Conservation (phyloP, 1,284 basidiomycete genomes). For the Tremellales sp. region DNA sequence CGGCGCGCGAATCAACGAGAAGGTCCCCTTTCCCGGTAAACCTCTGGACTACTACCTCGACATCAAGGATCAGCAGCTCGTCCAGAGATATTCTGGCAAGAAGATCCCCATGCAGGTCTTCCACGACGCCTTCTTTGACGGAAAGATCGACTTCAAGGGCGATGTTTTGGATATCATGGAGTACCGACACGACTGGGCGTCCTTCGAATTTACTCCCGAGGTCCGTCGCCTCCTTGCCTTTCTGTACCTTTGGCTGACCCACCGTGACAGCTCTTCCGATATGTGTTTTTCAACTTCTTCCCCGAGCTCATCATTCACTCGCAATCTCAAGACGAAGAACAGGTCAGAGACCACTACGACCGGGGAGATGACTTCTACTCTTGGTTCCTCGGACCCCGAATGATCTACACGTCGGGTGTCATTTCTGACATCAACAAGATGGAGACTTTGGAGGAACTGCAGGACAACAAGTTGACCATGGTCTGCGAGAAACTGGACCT, state of each 20-base stretch:
- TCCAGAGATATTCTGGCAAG: constrained; percentile 63
- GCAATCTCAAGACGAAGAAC: constrained; percentile 85
- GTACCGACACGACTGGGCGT: constrained; percentile 91
- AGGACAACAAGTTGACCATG: constrained; percentile 95
- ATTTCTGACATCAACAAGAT: constrained; percentile 68
- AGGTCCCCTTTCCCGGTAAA: constrained; percentile 79
- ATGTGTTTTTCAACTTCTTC: constrained; percentile 81
- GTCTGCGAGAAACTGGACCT: constrained; percentile 94
- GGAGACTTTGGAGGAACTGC: constrained; percentile 90
- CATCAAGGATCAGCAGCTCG: constrained; percentile 79
- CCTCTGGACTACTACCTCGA: constrained; percentile 86
- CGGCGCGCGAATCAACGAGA: constrained; percentile 79
- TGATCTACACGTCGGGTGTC: constrained; percentile 91
- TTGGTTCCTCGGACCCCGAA: constrained; percentile 58
- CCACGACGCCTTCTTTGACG: constrained; percentile 96
- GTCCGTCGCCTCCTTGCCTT: constrained; percentile 17
- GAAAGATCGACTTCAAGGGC: constrained; percentile 95
- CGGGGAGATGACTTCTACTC: constrained; percentile 91
- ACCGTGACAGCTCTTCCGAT: constrained; percentile 73
- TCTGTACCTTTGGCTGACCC: neutral
- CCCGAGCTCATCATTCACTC: constrained; percentile 93
- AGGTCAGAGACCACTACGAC: constrained; percentile 96
- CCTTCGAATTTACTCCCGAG: constrained; percentile 61
- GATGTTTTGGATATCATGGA: constrained; percentile 93
- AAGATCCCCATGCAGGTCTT: constrained; percentile 98